Evolutionary conservation across 768 basidiomycete genomes (phyloP).

Genomic region (Leucosporidium creatinivorum): DNA sequence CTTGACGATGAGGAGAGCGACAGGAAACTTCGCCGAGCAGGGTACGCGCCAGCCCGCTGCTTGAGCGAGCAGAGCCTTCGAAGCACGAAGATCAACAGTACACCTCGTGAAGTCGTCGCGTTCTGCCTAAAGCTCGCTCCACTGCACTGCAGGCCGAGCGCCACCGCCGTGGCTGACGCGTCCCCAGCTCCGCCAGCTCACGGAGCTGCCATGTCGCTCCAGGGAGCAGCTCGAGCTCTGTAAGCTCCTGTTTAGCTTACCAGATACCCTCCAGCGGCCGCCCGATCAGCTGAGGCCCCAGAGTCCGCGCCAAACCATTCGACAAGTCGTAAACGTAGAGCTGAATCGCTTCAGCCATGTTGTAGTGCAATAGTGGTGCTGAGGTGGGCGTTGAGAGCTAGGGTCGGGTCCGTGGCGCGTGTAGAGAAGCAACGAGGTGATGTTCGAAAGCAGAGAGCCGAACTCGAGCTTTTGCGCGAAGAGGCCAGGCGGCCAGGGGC

Average conservation of each 20-base stretch:
- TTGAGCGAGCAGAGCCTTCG: background rate
- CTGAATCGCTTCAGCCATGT: conserved; percentile 36
- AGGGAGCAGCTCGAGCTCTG: background rate
- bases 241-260: conserved; percentile 43
- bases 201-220: background rate
- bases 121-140: too few relatives aligned
- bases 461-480: too few relatives aligned
- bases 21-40: background rate
- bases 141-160: too few relatives aligned
- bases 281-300: conserved; percentile 74
- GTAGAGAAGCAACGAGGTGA: too few relatives aligned
- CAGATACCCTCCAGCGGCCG: conserved; percentile 89
- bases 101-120: background rate
- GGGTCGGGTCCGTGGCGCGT: too few relatives aligned
- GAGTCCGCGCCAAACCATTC: conserved; percentile 68
- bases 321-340: conserved; percentile 91
- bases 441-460: too few relatives aligned
- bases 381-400: too few relatives aligned
- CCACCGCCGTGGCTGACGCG: background rate
- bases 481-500: too few relatives aligned
- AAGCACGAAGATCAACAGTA: background rate
- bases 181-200: background rate
- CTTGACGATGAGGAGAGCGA: background rate
- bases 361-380: too few relatives aligned
- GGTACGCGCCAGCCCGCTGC: background rate